phyloP scores from a whole-genome alignment of 2,329 filamentous ascomycete species.

The Apiospora aurea region DNA sequence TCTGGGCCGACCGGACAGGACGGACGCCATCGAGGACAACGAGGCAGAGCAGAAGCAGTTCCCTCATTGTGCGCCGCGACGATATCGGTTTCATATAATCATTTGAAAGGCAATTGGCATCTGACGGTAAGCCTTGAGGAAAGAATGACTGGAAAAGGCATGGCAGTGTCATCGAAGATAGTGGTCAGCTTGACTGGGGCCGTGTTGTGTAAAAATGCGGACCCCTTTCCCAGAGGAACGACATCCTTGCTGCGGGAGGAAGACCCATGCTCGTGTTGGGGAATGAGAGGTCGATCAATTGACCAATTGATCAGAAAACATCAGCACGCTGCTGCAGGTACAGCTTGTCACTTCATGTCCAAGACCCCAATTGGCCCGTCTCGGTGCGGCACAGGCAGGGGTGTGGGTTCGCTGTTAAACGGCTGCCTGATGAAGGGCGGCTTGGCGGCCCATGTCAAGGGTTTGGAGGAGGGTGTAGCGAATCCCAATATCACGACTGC shows the following conservation, averaged over 20 bases:
- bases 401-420: conserved; percentile 10
- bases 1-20: neutral
- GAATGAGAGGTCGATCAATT: neutral
- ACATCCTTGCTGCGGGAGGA: neutral
- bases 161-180: neutral
- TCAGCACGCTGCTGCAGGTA: neutral
- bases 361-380: neutral
- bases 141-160: neutral
- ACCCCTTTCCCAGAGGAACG: neutral
- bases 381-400: neutral
- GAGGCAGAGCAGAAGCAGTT: neutral
- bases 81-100: neutral
- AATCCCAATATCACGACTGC: neutral
- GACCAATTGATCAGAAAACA: neutral
- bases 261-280: neutral
- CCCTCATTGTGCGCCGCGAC: neutral
- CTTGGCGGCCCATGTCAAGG: neutral
- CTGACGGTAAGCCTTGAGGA: neutral
- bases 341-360: neutral
- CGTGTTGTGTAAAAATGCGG: neutral
- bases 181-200: neutral
- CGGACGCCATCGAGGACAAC: neutral
- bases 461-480: neutral
- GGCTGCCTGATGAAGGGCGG: neutral
- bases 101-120: neutral